These are phyloP conservation scores for Didymosphaeria variabile DNA, from an alignment of 2,329 filamentous ascomycete genomes.

Conservation along the genomic window DNA sequence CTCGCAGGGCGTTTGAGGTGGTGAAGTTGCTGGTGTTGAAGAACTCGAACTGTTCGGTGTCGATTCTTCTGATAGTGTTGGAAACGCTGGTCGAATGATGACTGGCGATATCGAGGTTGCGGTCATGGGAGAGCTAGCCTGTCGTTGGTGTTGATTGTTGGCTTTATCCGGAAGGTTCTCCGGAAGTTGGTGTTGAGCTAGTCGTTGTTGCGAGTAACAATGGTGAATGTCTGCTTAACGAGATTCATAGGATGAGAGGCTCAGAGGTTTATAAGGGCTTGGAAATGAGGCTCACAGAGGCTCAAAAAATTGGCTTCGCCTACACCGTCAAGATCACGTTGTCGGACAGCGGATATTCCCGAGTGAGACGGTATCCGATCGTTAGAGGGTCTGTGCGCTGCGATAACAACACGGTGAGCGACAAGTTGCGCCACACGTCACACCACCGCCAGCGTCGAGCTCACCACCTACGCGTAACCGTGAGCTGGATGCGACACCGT, in stretches of 20 bases:
- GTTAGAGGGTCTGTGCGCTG: constrained; percentile 3
- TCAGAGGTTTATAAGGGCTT: constrained; percentile 1
- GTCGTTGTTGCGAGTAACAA: constrained; percentile 4
- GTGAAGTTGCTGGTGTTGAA: constrained; percentile 7
- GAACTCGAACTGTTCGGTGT: constrained; percentile 3
- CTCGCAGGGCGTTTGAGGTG: not conserved
- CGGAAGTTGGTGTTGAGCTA: constrained; percentile 4
- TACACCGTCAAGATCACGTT: constrained; percentile 15
- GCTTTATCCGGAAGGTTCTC: constrained; percentile 6
- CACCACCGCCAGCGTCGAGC: constrained; percentile 8
- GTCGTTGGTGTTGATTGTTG: not conserved
- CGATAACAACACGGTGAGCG: constrained; percentile 12
- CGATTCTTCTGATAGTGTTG: not conserved
- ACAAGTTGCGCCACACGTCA: constrained; percentile 13
- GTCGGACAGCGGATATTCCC: constrained; percentile 2
- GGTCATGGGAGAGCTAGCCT: constrained; percentile 14
- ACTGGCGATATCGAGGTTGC: constrained; percentile 9
- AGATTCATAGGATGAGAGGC: not conserved
- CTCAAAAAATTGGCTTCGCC: not conserved
- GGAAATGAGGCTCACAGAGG: not conserved
- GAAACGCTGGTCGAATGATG: constrained; percentile 14
- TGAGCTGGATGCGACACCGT: constrained; percentile 1
- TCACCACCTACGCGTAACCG: constrained; percentile 8
- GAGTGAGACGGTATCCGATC: not conserved
- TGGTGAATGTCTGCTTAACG: not conserved